These are phyloP conservation scores for Lathyrus tuberosus DNA, from an alignment of 306 rosid genomes.

Conservation along the genomic window DNA sequence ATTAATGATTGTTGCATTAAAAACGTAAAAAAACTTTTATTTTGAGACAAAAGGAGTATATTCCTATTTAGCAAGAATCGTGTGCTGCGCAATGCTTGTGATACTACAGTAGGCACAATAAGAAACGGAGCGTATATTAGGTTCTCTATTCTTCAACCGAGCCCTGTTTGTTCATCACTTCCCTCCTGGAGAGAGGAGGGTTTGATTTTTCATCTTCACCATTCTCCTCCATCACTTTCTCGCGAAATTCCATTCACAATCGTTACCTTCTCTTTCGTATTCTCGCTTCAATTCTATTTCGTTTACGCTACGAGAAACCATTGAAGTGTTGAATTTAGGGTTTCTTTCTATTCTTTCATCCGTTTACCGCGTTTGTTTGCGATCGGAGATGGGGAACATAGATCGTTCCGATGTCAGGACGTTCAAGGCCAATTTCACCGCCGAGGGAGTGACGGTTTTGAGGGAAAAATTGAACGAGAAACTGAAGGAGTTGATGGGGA, in stretches of 20 bases:
- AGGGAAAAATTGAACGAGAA: constrained; percentile 71
- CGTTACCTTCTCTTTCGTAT: neutral
- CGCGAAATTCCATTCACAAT: neutral
- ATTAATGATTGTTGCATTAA: no score
- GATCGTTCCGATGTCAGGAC: constrained; percentile 64
- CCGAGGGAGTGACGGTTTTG: constrained; percentile 58
- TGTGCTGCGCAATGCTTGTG: neutral
- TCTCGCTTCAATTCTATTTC: neutral
- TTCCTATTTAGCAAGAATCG: neutral
- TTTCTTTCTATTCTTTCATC: constrained; percentile 36
- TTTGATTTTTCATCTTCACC: constrained; percentile 22
- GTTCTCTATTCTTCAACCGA: neutral
- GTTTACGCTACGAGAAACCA: constrained; percentile 37
- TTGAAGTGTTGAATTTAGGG: constrained; percentile 58
- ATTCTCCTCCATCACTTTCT: constrained; percentile 12
- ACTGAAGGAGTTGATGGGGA: constrained; percentile 92
- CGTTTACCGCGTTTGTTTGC: neutral
- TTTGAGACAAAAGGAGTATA: no score
- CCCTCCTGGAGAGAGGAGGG: constrained; percentile 17
- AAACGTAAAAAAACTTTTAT: no score
- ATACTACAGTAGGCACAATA: neutral
- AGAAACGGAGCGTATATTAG: constrained; percentile 21
- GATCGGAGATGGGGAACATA: constrained; percentile 68
- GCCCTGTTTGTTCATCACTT: neutral
- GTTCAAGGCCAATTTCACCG: constrained; percentile 63